Conservation (phyloP, 257 asterid genomes). For the Linderniella brevidens region DNA sequence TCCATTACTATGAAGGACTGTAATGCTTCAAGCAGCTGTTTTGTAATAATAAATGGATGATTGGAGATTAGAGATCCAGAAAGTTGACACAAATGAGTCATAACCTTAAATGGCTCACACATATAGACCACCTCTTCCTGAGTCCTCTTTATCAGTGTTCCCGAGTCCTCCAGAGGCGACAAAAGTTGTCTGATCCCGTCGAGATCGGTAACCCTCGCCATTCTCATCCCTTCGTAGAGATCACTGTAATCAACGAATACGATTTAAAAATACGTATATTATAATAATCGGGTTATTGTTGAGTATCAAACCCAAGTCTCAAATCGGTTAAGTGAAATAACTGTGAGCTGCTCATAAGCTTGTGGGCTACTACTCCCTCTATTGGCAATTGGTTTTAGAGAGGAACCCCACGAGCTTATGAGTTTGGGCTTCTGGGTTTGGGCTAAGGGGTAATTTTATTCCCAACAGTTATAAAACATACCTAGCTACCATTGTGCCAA, state of each 20-base stretch:
- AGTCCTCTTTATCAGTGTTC: constrained; percentile 70
- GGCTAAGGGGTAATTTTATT: too few relatives aligned
- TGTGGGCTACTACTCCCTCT: too few relatives aligned
- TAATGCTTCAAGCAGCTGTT: constrained; percentile 50
- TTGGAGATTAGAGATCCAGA: neutral
- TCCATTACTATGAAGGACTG: constrained; percentile 60
- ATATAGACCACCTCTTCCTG: constrained; percentile 47
- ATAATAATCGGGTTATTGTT: too few relatives aligned
- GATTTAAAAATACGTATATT: too few relatives aligned
- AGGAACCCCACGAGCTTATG: too few relatives aligned
- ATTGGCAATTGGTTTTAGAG: too few relatives aligned
- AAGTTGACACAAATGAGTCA: neutral
- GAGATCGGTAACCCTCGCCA: constrained; percentile 60
- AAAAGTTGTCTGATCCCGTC: constrained; percentile 62
- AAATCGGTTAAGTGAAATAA: too few relatives aligned
- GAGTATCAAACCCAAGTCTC: too few relatives aligned
- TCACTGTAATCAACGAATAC: constrained; percentile 28
- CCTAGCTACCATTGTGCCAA: constrained; percentile 63
- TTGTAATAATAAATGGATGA: neutral
- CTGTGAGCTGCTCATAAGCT: too few relatives aligned
- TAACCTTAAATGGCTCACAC: constrained; percentile 1
- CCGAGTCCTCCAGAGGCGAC: constrained; percentile 75
- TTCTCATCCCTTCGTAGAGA: constrained; percentile 90
- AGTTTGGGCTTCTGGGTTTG: too few relatives aligned
- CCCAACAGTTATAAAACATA: constrained; percentile 18